These are phyloP conservation scores for Isochrysis galbana DNA, from an alignment of 78 protist genomes.

Conservation along the genomic window DNA sequence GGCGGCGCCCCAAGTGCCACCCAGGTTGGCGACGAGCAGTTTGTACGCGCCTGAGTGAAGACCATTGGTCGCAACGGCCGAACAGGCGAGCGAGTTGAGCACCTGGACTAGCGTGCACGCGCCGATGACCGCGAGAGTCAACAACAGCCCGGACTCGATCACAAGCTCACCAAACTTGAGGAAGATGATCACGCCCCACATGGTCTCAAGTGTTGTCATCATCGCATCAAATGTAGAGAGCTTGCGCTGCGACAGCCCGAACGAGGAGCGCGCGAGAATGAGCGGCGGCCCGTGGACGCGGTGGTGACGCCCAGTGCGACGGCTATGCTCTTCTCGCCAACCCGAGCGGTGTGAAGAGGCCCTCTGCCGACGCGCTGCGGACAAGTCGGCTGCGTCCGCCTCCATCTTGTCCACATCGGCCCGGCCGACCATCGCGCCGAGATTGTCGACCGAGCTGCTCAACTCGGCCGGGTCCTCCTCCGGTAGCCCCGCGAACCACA, in stretches of 20 bases:
- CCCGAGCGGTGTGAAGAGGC: too few relatives aligned
- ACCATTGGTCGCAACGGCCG: background rate
- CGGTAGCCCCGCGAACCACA: too few relatives aligned
- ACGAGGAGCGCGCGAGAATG: background rate
- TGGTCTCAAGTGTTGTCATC: background rate
- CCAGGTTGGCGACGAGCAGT: background rate
- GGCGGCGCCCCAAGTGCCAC: background rate
- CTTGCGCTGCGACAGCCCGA: background rate
- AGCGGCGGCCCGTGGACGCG: too few relatives aligned
- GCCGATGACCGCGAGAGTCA: background rate
- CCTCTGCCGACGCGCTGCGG: too few relatives aligned
- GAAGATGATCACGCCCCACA: slow-evolving; percentile 14
- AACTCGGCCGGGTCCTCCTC: too few relatives aligned
- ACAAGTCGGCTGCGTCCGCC: too few relatives aligned
- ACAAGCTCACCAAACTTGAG: background rate
- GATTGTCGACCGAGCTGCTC: too few relatives aligned
- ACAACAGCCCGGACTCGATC: background rate
- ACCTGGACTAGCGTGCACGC: background rate
- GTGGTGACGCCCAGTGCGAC: too few relatives aligned
- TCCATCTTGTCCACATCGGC: too few relatives aligned
- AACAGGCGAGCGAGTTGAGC: background rate
- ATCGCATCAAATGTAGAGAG: background rate
- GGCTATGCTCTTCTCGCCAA: too few relatives aligned
- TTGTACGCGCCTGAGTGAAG: background rate
- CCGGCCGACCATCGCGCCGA: too few relatives aligned